Conservation (phyloP, 371 early-diverging fungal genomes). For the Saksenaea oblongispora region DNA sequence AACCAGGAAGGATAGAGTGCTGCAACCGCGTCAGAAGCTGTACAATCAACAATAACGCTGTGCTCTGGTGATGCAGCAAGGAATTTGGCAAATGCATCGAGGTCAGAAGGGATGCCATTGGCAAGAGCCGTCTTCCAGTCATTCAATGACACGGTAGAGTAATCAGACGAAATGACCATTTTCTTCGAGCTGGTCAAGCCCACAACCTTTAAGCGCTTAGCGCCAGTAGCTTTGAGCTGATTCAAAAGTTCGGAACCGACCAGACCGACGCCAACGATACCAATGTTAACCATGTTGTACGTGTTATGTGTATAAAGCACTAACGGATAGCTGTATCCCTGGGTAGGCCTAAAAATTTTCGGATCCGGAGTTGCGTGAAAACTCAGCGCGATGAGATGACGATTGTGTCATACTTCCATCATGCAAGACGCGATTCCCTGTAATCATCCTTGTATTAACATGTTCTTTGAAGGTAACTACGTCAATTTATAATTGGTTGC, state of each 20-base stretch:
- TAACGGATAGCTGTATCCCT: not conserved
- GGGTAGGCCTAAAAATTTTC: not conserved
- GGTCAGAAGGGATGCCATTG: slow-evolving; percentile 38
- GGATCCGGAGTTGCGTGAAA: not conserved
- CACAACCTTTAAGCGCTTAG: slow-evolving; percentile 46
- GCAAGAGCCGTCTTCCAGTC: slow-evolving; percentile 36
- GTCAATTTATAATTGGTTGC: no score
- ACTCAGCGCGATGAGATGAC: not conserved
- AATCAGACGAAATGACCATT: slow-evolving; percentile 57
- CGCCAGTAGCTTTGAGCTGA: slow-evolving; percentile 58
- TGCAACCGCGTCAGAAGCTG: slow-evolving; percentile 81
- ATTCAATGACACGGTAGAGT: slow-evolving; percentile 24
- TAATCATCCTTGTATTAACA: no score
- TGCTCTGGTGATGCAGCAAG: slow-evolving; percentile 50
- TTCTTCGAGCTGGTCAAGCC: slow-evolving; percentile 70
- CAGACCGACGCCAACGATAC: slow-evolving; percentile 91
- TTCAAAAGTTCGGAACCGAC: slow-evolving; percentile 88
- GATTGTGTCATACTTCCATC: no score
- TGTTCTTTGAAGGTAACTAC: no score
- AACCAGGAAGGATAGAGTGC: slow-evolving; percentile 83
- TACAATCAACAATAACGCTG: slow-evolving; percentile 89
- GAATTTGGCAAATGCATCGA: slow-evolving; percentile 56
- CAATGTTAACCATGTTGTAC: slow-evolving; percentile 67
- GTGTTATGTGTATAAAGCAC: not conserved
- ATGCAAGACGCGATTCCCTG: no score